Percentiles rank a stretch among this genome's conserved stretches.
phyloP scores from a whole-genome alignment of 225 moss, liverwort and hornwort species.

The Takakia lepidozioides region DNA sequence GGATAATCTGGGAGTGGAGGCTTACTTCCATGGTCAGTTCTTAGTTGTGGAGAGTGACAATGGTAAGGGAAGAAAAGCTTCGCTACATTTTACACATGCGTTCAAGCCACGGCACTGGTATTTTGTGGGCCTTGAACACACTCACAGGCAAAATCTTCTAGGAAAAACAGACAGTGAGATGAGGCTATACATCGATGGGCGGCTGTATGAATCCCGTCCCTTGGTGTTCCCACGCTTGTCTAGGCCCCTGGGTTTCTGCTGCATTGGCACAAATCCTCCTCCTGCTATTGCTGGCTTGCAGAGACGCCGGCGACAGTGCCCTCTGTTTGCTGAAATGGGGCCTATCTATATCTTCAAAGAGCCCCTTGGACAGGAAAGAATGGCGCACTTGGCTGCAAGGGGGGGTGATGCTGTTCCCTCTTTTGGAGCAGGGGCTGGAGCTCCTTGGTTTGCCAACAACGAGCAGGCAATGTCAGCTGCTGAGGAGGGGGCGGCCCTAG shows the following conservation, averaged over 20 bases:
- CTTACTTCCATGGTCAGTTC: constrained; percentile 95
- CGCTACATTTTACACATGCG: constrained; percentile 90
- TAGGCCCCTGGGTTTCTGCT: constrained; percentile 82
- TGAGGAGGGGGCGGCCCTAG: constrained; percentile 82
- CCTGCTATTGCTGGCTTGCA: constrained; percentile 98
- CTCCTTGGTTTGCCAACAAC: constrained; percentile 98
- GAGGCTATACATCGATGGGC: constrained; percentile 84
- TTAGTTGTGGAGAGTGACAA: constrained; percentile 88
- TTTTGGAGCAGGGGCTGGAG: constrained; percentile 89
- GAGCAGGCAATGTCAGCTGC: constrained; percentile 97
- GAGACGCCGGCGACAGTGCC: constrained; percentile 85
- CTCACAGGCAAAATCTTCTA: constrained; percentile 73
- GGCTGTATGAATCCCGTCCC: constrained; percentile 86
- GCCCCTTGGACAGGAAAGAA: constrained; percentile 84
- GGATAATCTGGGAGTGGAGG: constrained; percentile 95
- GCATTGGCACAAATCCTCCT: constrained; percentile 98
- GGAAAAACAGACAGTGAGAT: constrained; percentile 94
- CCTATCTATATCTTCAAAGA: constrained; percentile 98
- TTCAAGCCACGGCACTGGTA: constrained; percentile 96
- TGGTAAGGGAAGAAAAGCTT: constrained; percentile 82
- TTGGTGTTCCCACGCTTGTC: constrained; percentile 88
- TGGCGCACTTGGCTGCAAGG: constrained; percentile 69
- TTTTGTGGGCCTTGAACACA: constrained; percentile 94
- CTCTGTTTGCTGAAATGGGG: constrained; percentile 98
- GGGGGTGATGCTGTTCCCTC: constrained; percentile 90